Evolutionary conservation across 2,329 filamentous ascomycete genomes (phyloP), one percentile per base, ranked within the genome.

Genomic region (Periconia macrospinosa): DNA sequence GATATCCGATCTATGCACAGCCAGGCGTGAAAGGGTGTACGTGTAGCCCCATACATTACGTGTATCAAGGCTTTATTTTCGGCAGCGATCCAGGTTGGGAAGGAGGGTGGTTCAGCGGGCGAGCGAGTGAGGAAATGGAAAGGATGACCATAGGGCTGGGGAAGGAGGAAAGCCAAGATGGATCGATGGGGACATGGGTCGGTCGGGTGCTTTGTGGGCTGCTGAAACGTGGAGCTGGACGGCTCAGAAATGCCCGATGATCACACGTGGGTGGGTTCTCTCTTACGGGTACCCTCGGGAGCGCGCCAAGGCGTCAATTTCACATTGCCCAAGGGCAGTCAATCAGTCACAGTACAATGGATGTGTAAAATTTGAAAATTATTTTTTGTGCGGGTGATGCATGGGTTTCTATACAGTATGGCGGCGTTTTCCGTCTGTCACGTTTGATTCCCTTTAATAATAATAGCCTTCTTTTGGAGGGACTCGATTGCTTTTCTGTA

Each of bases 1-100:
- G 65, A 62, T 53, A 60, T 50, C 69, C 69, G 69, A 59, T 65
- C 55, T 19, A 69, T 66, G 66, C 63, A 52, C 62, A 65, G 58
- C 11, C 33, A 58, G 63, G 61, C 58, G 54, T 54, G 65, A 69
- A 27, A 68, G 46, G 43, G 67, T 68, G 63, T 62, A 59, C 56
- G 37, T 13, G 43, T 46, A 30, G 15, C 57, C 50, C 62, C 60
- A 65, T 40, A 71, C 68, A 42, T 62, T 56, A 47, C 52, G 61
- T 57, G 70, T 71, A 52, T 71, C 66, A 50, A 60, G 55, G 33
- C 54, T 23, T 40, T 45, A 50, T 54, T 54, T 52, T 59, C 57
- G 55, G 56, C 45, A 45, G 37, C 46, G 49, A 41, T 48, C 50
- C 50, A 42, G 53, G 51, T 40, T 50, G 19, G 41, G 42, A 51